phyloP scores from a whole-genome alignment of 257 asterid genomes.

The Knoxia roxburghii region DNA sequence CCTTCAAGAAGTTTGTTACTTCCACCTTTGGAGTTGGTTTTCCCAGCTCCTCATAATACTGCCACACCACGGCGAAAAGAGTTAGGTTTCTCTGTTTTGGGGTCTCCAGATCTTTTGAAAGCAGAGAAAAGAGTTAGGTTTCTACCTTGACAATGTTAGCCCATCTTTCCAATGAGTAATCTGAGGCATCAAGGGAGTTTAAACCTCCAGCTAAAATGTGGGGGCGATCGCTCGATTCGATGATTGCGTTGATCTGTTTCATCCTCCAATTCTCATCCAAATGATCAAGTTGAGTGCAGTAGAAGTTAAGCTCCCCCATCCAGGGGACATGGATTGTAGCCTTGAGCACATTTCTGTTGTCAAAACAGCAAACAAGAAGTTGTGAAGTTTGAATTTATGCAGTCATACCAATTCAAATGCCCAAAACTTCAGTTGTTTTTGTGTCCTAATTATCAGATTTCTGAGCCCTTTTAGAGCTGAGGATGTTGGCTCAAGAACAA shows the following conservation, averaged over 20 bases:
- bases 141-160: slow-evolving; percentile 72
- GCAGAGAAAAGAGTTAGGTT: background rate
- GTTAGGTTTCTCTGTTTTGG: too few relatives aligned
- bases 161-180: slow-evolving; percentile 85
- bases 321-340: slow-evolving; percentile 74
- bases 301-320: slow-evolving; percentile 72
- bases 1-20: slow-evolving; percentile 66
- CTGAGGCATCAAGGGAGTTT: slow-evolving; percentile 83
- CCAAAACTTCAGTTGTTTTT: background rate
- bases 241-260: slow-evolving; percentile 75
- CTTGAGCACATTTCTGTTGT: slow-evolving; percentile 81
- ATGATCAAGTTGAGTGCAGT: slow-evolving; percentile 88
- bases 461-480: background rate
- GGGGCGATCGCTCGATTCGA: slow-evolving; percentile 56
- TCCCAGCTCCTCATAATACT: slow-evolving; percentile 80
- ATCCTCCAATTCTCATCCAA: slow-evolving; percentile 82
- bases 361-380: background rate
- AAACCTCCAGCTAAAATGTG: slow-evolving; percentile 83
- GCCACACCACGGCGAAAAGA: background rate
- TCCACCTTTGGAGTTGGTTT: slow-evolving; percentile 80
- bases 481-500: background rate
- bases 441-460: background rate
- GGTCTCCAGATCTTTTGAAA: background rate
- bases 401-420: background rate
- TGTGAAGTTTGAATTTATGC: background rate